Evolutionary conservation across 495 filamentous ascomycete species (phyloP), one percentile per base, ranked within the genome.

Genomic region (Glarea lozoyensis): DNA sequence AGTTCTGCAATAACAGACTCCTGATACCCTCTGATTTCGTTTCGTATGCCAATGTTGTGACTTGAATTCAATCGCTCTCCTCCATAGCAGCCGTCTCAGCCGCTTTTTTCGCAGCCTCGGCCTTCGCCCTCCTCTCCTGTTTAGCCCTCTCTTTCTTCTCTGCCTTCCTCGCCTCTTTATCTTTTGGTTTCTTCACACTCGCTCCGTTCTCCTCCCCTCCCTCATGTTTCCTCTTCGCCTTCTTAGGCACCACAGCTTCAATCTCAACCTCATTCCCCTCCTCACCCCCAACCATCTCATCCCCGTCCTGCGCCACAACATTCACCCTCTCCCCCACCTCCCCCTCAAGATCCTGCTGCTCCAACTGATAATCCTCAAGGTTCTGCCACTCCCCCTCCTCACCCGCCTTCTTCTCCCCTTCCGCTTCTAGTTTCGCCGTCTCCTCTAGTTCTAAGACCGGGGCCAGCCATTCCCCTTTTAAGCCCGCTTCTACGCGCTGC

Each of bases 401-500:
- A 38, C 21, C 45, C n/a, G n/a, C n/a, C n/a, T n/a, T n/a, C n/a
- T n/a, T n/a, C 19, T 31, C 37, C 21, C 13, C 31, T 10, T 25
- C 44, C 18, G 37, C 36, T 21, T 43, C 24, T 23, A 33, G 35
- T 29, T 47, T 56, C 12, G 49, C 51, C 21, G 40, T 53, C 20
- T 40, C 45, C 23, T 47, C 40, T 4, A 45, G 27, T 2, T 51
- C 49, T 29, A 50, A 35, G 1, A 23, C 36, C 9, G 42, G 53
- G 16, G 49, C 49, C 16, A 56, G 42, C 53, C 53, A 59, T 45
- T 59, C 53, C 18, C 53, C 56, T 21, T 40, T 23, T 34, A 56
- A 59, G 12, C 81, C 82, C 0, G 75, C 76, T 56, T 81, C 75
- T 9, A 85, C 73, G 16, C 82, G 72, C 55, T 74, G 67, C 37